A percentile compares a stretch with the other conserved stretches of the same genome.
phyloP scores from a whole-genome alignment of 345 rosid species.

The Bretschneidera sinensis region DNA sequence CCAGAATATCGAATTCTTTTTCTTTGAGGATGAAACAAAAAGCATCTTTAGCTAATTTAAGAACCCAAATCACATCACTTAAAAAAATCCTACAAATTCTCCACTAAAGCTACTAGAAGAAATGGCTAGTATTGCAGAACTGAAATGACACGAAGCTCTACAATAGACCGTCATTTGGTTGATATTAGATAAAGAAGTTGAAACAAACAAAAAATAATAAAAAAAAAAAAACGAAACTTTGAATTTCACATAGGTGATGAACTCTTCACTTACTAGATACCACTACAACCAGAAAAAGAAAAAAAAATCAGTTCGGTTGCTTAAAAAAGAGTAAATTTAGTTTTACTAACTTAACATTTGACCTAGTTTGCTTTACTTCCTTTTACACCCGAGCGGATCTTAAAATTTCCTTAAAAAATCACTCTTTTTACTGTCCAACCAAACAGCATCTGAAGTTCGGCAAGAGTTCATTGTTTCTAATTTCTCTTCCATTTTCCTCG shows the following conservation, averaged over 20 bases:
- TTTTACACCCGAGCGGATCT: slow-evolving; percentile 3
- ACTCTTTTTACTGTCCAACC: background rate
- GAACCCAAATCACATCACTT: slow-evolving; percentile 26
- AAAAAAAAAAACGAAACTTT: background rate
- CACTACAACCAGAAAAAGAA: background rate
- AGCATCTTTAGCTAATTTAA: slow-evolving; percentile 36
- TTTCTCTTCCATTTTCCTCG: slow-evolving; percentile 19
- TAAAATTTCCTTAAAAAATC: background rate
- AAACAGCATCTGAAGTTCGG: slow-evolving; percentile 1
- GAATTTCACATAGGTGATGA: background rate
- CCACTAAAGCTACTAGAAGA: slow-evolving; percentile 21
- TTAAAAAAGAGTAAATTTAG: background rate
- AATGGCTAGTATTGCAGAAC: background rate
- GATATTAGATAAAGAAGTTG: background rate
- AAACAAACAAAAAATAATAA: too few species aligned
- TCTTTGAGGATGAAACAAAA: slow-evolving; percentile 17
- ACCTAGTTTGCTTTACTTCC: slow-evolving; percentile 3
- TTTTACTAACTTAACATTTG: background rate
- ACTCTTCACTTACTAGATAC: too few species aligned
- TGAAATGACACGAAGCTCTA: slow-evolving; percentile 10
- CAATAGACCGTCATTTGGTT: background rate
- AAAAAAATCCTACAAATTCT: slow-evolving; percentile 25
- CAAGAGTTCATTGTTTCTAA: background rate
- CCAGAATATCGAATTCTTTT: background rate
- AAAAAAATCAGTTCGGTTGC: too few species aligned